Evolutionary conservation across 2,329 filamentous ascomycete genomes (phyloP).

Genomic region (Cladorrhinum sp.): DNA sequence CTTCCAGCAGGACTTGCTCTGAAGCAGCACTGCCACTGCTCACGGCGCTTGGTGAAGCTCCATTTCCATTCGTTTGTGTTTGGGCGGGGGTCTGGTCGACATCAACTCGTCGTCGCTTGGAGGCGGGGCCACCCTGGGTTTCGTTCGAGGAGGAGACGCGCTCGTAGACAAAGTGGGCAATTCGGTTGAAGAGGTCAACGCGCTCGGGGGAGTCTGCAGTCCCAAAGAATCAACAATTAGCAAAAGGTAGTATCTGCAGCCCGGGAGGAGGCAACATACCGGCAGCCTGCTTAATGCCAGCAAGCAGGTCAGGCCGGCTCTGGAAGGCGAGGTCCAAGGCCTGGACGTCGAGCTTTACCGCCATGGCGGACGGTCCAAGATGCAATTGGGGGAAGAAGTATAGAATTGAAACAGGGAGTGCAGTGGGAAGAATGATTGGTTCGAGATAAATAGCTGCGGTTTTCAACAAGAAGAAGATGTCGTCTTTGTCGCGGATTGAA

Average conservation of each 20-base stretch:
- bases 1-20: slow-evolving; percentile 54
- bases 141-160: slow-evolving; percentile 34
- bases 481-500: background rate
- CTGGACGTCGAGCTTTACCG: slow-evolving; percentile 44
- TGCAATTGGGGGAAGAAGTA: background rate
- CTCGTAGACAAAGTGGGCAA: slow-evolving; percentile 49
- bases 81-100: slow-evolving; percentile 23
- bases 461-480: background rate
- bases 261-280: slow-evolving; percentile 37
- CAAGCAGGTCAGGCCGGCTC: slow-evolving; percentile 54
- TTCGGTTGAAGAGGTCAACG: slow-evolving; percentile 55
- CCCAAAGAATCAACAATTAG: background rate
- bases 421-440: background rate
- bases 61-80: slow-evolving; percentile 9
- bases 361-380: slow-evolving; percentile 18
- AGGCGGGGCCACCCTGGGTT: slow-evolving; percentile 36
- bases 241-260: background rate
- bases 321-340: slow-evolving; percentile 52
- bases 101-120: slow-evolving; percentile 54
- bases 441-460: background rate
- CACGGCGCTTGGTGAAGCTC: slow-evolving; percentile 12
- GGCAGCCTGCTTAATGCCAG: slow-evolving; percentile 51
- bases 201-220: slow-evolving; percentile 48
- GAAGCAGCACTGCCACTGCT: slow-evolving; percentile 40
- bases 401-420: background rate